Percentiles rank a stretch among this genome's conserved stretches.
phyloP scores from a whole-genome alignment of 805 yeast genomes.

The Ogataea pignaliae region DNA sequence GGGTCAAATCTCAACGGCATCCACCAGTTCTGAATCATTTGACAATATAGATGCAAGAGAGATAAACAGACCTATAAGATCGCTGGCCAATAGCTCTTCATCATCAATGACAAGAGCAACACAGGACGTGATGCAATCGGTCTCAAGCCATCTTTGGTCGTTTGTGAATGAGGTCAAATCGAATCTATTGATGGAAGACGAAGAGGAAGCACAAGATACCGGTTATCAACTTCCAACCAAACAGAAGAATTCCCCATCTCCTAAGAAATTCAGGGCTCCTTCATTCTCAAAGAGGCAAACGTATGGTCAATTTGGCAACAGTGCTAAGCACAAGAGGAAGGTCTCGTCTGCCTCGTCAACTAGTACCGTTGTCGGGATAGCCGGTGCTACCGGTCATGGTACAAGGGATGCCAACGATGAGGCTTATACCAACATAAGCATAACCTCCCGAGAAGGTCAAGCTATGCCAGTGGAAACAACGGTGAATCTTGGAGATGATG shows the following conservation, averaged over 20 bases:
- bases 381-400: no score
- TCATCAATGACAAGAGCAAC: conserved; percentile 1
- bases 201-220: neutral
- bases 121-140: conserved; percentile 33
- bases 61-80: conserved; percentile 22
- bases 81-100: conserved; percentile 14
- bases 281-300: conserved; percentile 27
- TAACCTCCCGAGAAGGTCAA: no score
- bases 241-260: conserved; percentile 3
- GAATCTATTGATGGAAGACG: conserved; percentile 23
- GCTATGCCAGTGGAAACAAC: no score
- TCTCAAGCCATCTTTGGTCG: conserved; percentile 43
- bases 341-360: neutral
- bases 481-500: no score
- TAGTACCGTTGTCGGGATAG: no score
- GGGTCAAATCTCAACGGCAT: neutral
- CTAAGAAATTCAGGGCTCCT: conserved; percentile 23
- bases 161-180: conserved; percentile 46
- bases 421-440: no score
- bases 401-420: no score
- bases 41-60: conserved; percentile 16
- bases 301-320: conserved; percentile 18
- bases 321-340: conserved; percentile 12
- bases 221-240: neutral
- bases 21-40: conserved; percentile 14